Conservation (phyloP, 257 asterid genomes). For the Ehretia macrophylla region DNA sequence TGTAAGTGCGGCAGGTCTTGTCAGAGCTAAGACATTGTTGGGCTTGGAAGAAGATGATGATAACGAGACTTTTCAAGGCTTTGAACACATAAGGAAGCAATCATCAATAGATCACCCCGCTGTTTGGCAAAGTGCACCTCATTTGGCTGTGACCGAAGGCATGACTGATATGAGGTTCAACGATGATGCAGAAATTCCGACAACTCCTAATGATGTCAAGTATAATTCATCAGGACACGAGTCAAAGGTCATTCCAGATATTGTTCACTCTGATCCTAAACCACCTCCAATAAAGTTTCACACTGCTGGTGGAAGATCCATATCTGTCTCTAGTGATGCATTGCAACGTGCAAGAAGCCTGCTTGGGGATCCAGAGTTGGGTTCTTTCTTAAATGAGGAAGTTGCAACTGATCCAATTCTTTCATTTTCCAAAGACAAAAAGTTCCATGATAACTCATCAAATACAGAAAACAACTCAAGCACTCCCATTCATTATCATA, state of each 20-base stretch:
- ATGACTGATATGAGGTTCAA: conserved; percentile 20
- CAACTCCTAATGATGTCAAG: conserved; percentile 30
- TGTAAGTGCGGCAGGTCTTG: conserved; percentile 71
- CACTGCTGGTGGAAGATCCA: conserved; percentile 96
- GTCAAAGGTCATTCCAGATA: conserved; percentile 27
- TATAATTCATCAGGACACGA: conserved; percentile 24
- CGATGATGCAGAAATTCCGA: conserved; percentile 26
- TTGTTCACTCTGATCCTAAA: conserved; percentile 33
- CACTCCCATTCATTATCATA: conserved; percentile 44
- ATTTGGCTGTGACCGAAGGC: conserved; percentile 17
- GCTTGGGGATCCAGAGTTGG: conserved; percentile 70
- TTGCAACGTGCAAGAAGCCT: conserved; percentile 78
- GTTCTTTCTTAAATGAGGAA: conserved; percentile 41
- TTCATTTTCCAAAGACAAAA: conserved; percentile 34
- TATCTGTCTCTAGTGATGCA: conserved; percentile 85
- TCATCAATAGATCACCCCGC: conserved; percentile 25
- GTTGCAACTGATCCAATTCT: conserved; percentile 30
- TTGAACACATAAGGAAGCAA: conserved; percentile 27
- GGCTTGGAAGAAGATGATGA: conserved; percentile 52
- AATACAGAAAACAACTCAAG: conserved; percentile 33
- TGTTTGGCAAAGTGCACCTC: conserved; percentile 25
- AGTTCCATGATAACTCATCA: conserved; percentile 18
- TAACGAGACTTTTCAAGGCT: conserved; percentile 28
- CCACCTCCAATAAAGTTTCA: conserved; percentile 78
- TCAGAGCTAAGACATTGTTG: conserved; percentile 71